Evolutionary conservation across 2,329 filamentous ascomycete species (phyloP).

Genomic region (Phaeophleospora eucalypticola): DNA sequence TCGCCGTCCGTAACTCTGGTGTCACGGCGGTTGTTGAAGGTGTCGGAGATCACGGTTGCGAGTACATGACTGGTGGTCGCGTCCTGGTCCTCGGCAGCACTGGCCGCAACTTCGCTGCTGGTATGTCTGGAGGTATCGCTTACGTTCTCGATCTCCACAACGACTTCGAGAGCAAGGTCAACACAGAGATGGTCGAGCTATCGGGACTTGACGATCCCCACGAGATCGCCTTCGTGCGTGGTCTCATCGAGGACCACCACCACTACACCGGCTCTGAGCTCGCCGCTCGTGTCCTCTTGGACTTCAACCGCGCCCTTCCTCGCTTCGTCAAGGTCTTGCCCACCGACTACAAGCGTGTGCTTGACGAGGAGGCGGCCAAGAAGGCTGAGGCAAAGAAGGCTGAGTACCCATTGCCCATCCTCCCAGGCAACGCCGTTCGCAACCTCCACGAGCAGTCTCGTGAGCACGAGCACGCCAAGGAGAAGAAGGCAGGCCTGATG

Average conservation of each 20-base stretch:
- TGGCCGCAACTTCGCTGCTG: slow-evolving; percentile 93
- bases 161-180: slow-evolving; percentile 90
- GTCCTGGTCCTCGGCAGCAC: slow-evolving; percentile 81
- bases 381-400: slow-evolving; percentile 78
- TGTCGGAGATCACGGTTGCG: slow-evolving; percentile 91
- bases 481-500: slow-evolving; percentile 61
- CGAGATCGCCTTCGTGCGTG: slow-evolving; percentile 85
- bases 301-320: slow-evolving; percentile 86
- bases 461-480: slow-evolving; percentile 55
- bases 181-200: slow-evolving; percentile 95
- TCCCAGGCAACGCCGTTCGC: slow-evolving; percentile 62
- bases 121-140: slow-evolving; percentile 97
- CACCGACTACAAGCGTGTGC: slow-evolving; percentile 91
- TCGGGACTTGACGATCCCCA: slow-evolving; percentile 75
- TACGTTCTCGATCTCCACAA: slow-evolving; percentile 87
- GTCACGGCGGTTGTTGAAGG: slow-evolving; percentile 95
- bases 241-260: slow-evolving; percentile 92
- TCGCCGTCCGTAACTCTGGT: slow-evolving; percentile 94
- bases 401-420: slow-evolving; percentile 73
- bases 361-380: slow-evolving; percentile 80
- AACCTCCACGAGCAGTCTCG: slow-evolving; percentile 51
- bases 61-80: slow-evolving; percentile 98
- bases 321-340: slow-evolving; percentile 92
- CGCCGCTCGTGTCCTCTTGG: slow-evolving; percentile 85
- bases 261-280: slow-evolving; percentile 97